These are phyloP conservation scores for Drechslera avenae DNA, from an alignment of 2,329 filamentous ascomycete genomes.

Conservation along the genomic window DNA sequence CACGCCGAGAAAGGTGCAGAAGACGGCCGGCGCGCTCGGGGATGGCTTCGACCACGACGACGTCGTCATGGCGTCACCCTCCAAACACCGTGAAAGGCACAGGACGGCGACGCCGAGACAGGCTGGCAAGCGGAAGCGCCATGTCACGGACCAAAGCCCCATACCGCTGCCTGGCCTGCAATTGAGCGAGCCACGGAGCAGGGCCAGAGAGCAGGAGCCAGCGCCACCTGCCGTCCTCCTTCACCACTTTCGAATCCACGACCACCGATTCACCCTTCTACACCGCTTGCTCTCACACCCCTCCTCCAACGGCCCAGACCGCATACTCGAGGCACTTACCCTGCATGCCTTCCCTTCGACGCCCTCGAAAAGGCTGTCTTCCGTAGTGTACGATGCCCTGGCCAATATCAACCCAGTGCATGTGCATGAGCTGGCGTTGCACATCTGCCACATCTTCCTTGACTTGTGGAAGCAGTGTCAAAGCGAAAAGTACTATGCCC, in stretches of 20 bases:
- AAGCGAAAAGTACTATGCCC: constrained; percentile 65
- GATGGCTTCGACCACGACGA: constrained; percentile 79
- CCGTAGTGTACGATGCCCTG: constrained; percentile 71
- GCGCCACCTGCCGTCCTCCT: constrained; percentile 35
- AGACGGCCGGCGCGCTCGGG: constrained; percentile 61
- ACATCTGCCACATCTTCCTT: constrained; percentile 68
- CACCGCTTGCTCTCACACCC: constrained; percentile 69
- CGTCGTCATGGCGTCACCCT: constrained; percentile 61
- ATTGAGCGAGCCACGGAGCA: constrained; percentile 40
- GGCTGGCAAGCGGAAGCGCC: constrained; percentile 70
- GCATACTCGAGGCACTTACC: constrained; percentile 71
- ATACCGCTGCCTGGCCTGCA: constrained; percentile 61
- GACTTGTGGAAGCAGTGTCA: constrained; percentile 72
- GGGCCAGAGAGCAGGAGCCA: constrained; percentile 48
- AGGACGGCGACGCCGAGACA: constrained; percentile 66
- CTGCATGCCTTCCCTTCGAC: constrained; percentile 69
- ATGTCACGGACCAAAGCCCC: constrained; percentile 67
- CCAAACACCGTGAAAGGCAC: constrained; percentile 53
- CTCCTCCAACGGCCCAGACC: constrained; percentile 59
- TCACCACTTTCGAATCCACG: constrained; percentile 46
- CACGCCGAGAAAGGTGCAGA: constrained; percentile 66
- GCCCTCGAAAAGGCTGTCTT: constrained; percentile 60
- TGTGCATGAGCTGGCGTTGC: constrained; percentile 62
- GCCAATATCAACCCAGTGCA: constrained; percentile 58
- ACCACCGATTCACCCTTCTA: constrained; percentile 53